phyloP scores from a whole-genome alignment of 2,329 filamentous ascomycete species.

The Tolypocladium cylindrosporum region DNA sequence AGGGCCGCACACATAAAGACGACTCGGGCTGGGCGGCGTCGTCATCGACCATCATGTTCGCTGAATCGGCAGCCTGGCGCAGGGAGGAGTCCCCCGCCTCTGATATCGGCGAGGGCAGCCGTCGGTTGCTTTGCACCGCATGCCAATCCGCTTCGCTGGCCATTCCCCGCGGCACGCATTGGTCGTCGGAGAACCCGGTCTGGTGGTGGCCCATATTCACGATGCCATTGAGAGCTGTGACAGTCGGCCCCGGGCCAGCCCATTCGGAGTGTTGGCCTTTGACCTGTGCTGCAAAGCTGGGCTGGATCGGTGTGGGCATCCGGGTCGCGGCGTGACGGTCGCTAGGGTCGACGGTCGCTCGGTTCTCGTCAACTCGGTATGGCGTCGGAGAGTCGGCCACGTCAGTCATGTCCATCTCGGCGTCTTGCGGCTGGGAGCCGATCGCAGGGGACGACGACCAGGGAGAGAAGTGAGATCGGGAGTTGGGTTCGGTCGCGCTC shows the following conservation, averaged over 20 bases:
- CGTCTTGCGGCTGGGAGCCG: conserved; percentile 15
- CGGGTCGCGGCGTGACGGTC: conserved; percentile 25
- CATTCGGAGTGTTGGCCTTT: conserved; percentile 40
- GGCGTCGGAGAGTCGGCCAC: conserved; percentile 8
- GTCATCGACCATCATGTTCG: conserved; percentile 21
- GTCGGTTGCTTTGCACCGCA: conserved; percentile 40
- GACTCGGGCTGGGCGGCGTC: conserved; percentile 18
- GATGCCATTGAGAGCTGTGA: conserved; percentile 22
- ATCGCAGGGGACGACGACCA: conserved; percentile 18
- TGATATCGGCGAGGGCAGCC: conserved; percentile 50
- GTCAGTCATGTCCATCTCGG: conserved; percentile 43
- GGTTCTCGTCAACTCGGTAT: conserved; percentile 9
- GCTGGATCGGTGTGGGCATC: conserved; percentile 51
- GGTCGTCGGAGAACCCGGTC: conserved; percentile 27
- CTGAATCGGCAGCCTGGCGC: conserved; percentile 20
- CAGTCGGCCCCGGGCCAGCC: conserved; percentile 21
- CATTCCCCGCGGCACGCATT: conserved; percentile 38
- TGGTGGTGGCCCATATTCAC: conserved; percentile 30
- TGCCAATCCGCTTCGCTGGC: conserved; percentile 38
- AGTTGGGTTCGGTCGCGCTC: conserved; percentile 25
- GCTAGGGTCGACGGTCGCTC: background rate
- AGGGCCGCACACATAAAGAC: conserved; percentile 9
- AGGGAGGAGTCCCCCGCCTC: conserved; percentile 41
- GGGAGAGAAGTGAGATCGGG: conserved; percentile 19
- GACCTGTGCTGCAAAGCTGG: conserved; percentile 44